A percentile compares a stretch with the other conserved stretches of the same genome.
Evolutionary conservation across 2,329 filamentous ascomycete species (phyloP).

Genomic region (Venturia carpophila): DNA sequence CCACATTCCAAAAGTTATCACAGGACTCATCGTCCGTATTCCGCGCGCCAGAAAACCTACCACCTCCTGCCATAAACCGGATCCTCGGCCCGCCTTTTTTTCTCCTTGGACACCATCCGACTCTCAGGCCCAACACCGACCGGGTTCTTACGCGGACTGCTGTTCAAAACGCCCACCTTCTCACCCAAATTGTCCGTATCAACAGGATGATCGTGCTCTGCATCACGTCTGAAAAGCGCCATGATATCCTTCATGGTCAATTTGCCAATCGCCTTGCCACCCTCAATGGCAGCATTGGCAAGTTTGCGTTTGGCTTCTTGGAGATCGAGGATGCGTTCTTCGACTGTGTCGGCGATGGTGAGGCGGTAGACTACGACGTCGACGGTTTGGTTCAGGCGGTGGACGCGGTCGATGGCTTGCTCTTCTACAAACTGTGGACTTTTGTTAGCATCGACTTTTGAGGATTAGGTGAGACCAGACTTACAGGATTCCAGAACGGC

Average conservation of each 20-base stretch:
- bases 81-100: conserved; percentile 26
- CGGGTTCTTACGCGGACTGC: conserved; percentile 1
- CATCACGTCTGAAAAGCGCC: conserved; percentile 72
- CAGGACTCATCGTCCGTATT: not conserved
- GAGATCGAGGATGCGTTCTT: conserved; percentile 88
- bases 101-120: conserved; percentile 18
- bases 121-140: conserved; percentile 13
- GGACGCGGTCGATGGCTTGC: conserved; percentile 95
- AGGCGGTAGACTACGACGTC: conserved; percentile 95
- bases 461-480: conserved; percentile 24
- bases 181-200: conserved; percentile 1
- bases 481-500: conserved; percentile 94
- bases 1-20: not conserved
- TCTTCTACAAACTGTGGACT: conserved; percentile 77
- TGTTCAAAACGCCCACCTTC: conserved; percentile 11
- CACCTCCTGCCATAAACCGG: conserved; percentile 29
- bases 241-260: conserved; percentile 90
- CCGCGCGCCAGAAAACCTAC: not conserved
- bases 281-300: conserved; percentile 86
- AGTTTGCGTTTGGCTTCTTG: conserved; percentile 90
- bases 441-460: not conserved
- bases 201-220: conserved; percentile 31
- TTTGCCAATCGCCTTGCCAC: conserved; percentile 69
- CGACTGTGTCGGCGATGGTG: conserved; percentile 77
- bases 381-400: conserved; percentile 92